Base-by-base conservation (phyloP, 2,329 filamentous ascomycete species). In the Chrysoporthe deuterocubensis region DNA sequence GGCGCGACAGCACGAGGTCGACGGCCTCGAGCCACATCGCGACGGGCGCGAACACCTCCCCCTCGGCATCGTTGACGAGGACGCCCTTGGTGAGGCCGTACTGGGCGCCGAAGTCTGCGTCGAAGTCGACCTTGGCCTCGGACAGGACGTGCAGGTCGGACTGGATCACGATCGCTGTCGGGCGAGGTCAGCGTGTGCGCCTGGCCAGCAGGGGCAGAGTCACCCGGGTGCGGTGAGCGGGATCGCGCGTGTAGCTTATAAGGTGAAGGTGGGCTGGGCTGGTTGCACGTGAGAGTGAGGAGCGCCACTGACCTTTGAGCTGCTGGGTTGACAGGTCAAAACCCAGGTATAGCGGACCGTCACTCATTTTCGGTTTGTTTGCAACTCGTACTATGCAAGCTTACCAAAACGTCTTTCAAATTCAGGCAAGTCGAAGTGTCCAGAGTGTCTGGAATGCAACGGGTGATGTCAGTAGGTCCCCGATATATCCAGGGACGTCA, bases 321-420 rank as follows among this genome's bases (percentile, higher is more conserved):
- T 98, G 95, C 80, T 98, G 96, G 67, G 96, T 98, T 56, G 94
- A 97, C 69, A 98, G 90, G 81, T 99, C 96, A 78, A 98, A 94
- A 69, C 96, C 96, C 75, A 97, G 85, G 77, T 97, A 97, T 70
- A 97, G 83, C 21, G 92, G 90, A 43, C 82, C 84, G 70, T 74
- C 71, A 66, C 64, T 66, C 69, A 71, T 71, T 59, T 57, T 69
- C 3, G 37, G 37, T 13, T 32, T 18, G 13, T 32, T 56, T 64
- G 40, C 26, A n/a, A 18, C 5, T 58, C 5, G 26, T 13, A 40
- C 18, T 42, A 21, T 62, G 16, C 6, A 34, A 46, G 14, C 32
- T 14, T 62, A 11, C 18, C 26, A 18, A 42, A 42, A 21, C 14
- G 14, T 34, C 26, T 54, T 21, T 26, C 16, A 54, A 21, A 13